phyloP scores from a whole-genome alignment of 1,284 basidiomycete genomes.

The Cutaneotrichosporon sp. region DNA sequence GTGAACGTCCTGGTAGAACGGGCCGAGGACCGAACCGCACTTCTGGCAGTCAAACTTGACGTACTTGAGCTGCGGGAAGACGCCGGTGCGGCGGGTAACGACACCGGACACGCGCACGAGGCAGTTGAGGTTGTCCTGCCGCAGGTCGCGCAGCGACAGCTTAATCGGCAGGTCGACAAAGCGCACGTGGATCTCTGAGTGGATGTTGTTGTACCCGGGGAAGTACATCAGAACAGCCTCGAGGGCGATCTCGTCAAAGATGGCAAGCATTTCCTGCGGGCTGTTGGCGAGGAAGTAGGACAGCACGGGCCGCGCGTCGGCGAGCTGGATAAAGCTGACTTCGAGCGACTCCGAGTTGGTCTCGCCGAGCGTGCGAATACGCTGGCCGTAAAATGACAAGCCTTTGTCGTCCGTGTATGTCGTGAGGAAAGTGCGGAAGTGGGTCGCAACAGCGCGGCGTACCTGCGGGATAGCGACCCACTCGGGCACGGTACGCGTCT shows the following conservation, averaged over 20 bases:
- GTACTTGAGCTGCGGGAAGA: conserved; percentile 98
- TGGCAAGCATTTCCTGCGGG: conserved; percentile 84
- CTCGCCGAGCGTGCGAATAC: conserved; percentile 92
- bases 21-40: conserved; percentile 87
- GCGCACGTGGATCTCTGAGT: conserved; percentile 96
- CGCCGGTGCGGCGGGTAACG: conserved; percentile 92
- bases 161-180: conserved; percentile 90
- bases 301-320: conserved; percentile 85
- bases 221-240: conserved; percentile 94
- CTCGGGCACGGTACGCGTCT: conserved; percentile 92
- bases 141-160: conserved; percentile 86
- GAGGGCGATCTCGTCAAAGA: conserved; percentile 94
- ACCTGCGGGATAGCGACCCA: conserved; percentile 95
- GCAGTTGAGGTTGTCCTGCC: conserved; percentile 88
- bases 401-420: conserved; percentile 91
- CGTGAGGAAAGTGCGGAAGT: conserved; percentile 94
- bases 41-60: conserved; percentile 98
- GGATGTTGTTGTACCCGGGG: conserved; percentile 93
- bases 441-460: conserved; percentile 80
- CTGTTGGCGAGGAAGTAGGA: conserved; percentile 97
- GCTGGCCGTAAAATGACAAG: conserved; percentile 88
- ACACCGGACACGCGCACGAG: conserved; percentile 94
- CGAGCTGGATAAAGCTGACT: conserved; percentile 90
- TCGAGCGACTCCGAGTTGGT: conserved; percentile 96
- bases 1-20: conserved; percentile 95